Base-by-base conservation (phyloP, 2,329 filamentous ascomycete genomes). In the Claviceps capensis region DNA sequence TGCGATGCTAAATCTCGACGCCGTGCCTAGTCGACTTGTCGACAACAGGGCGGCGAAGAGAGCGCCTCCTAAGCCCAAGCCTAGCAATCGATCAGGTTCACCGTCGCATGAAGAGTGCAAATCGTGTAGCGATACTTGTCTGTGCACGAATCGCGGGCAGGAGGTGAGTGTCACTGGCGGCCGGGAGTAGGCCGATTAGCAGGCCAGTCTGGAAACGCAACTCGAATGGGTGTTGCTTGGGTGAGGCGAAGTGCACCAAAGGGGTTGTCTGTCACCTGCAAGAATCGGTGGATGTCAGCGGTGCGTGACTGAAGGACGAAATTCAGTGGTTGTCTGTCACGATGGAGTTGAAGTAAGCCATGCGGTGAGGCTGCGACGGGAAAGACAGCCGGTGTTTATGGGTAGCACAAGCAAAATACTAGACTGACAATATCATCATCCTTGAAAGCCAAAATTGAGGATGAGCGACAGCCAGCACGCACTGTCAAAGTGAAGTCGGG, bases 61-160 rank as follows among this genome's bases (percentile, higher is more conserved):
- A 58, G 61, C 61, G 62, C 61, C 63, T 65, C 65, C 60, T 63
- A 60, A 60, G 61, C 60, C 59, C 57, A 59, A 57, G 58, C 51
- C 53, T 49, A 46, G 17, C 38, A 48, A 53, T 62, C 46, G 51
- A 46, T 46, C 56, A 55, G 59, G 56, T 56, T 58, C 63, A 63
- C 64, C 58, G 65, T 65, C 63, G 63, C 65, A 67, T 67, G 52
- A 26, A 51, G 54, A 38, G 19, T 37, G 14, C 49, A 36, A 44
- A 48, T 40, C 48, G 42, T 42, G 40, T 8, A 46, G 19, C 38
- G 47, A 43, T 45, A 41, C 26, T 38, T 17, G 45, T 48, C 42
- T 44, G 41, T 47, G 40, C 17, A 49, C 38, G 40, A 47, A 43
- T 51, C 40, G 47, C 36, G 47, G 41, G 45, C 49, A 34, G 40